Evolutionary conservation across 2,329 filamentous ascomycete species (phyloP), one percentile per base, ranked within the genome.

Genomic region (Paramyrothecium sp.): DNA sequence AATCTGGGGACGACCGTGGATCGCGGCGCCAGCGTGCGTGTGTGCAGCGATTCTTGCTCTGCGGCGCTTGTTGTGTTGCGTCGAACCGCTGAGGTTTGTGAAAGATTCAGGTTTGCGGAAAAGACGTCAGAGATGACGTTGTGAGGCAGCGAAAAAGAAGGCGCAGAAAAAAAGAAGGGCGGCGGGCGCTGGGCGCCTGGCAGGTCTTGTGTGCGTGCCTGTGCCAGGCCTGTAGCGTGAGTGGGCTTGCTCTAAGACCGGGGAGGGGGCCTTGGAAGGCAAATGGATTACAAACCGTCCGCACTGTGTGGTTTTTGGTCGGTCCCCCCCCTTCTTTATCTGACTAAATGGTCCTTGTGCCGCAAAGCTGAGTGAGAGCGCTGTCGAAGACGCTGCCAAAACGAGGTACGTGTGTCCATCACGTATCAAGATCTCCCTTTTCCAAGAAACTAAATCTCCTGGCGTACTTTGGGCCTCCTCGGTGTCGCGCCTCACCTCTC

Each of bases 61-160:
- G 49, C 34, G 55, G 51, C 38, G 54, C 58, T 41, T 46, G 47
- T 53, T 21, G 58, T 53, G 68, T 67, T 70, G 69, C 66, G 65
- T 65, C 60, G 67, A 65, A 60, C 38, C 59, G 65, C 61, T 63
- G 68, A 69, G 63, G 69, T 69, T 69, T 54, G 68, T 71, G 68
- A 70, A 71, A 72, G 65, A 66, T 68, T 69, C 66, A 71, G 67
- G 67, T 70, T 69, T 65, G 57, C 60, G 63, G 69, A 67, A 69
- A 77, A 77, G 75, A 77, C 75, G 75, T 77, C 75, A 77, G 75
- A 77, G 75, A 77, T 77, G 75, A 77, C 75, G 75, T 77, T 77
- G 73, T 70, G 70, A 67, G 65, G 67, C 65, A 69, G 63, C 70
- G 66, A 67, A 65, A 73, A 72, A 69, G 69, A 69, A 71, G 66